A percentile compares a stretch with the other conserved stretches of the same genome.
These are phyloP conservation scores for Ceratobasidium sp. DNA, from an alignment of 1,284 basidiomycete species.

Conservation along the genomic window DNA sequence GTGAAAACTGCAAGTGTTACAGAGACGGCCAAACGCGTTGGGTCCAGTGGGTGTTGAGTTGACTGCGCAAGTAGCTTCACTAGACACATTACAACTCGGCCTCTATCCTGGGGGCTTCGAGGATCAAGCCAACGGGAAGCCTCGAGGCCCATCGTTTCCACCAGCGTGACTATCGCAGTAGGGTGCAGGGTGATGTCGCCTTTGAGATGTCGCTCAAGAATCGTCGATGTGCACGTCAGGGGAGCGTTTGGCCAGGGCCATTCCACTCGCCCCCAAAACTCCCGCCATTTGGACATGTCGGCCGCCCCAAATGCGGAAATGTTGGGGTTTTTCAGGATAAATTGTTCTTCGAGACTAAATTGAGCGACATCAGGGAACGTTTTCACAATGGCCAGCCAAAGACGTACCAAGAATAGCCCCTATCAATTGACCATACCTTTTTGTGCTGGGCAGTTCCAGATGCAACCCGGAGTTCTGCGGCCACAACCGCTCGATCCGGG, in stretches of 20 bases:
- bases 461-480: not conserved
- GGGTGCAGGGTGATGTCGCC: slow-evolving; percentile 11
- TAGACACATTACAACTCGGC: not conserved
- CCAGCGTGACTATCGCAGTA: not conserved
- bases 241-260: slow-evolving; percentile 17
- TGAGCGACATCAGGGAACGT: not conserved
- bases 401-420: not conserved
- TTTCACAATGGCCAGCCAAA: not conserved
- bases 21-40: not conserved
- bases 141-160: not conserved
- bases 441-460: slow-evolving; percentile 3
- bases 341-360: slow-evolving; percentile 7
- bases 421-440: slow-evolving; percentile 1
- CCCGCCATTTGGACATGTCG: not conserved
- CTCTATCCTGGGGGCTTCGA: not conserved
- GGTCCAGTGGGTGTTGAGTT: not conserved
- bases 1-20: slow-evolving; percentile 1
- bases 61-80: slow-evolving; percentile 6
- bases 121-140: slow-evolving; percentile 7
- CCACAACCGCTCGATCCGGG: not conserved
- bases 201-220: not conserved
- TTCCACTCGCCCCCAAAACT: slow-evolving; percentile 16
- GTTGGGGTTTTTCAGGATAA: slow-evolving; percentile 6
- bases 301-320: slow-evolving; percentile 14
- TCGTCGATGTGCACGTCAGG: not conserved